Evolutionary conservation across 2,329 filamentous ascomycete species (phyloP).

Genomic region (Aureobasidium zeae): DNA sequence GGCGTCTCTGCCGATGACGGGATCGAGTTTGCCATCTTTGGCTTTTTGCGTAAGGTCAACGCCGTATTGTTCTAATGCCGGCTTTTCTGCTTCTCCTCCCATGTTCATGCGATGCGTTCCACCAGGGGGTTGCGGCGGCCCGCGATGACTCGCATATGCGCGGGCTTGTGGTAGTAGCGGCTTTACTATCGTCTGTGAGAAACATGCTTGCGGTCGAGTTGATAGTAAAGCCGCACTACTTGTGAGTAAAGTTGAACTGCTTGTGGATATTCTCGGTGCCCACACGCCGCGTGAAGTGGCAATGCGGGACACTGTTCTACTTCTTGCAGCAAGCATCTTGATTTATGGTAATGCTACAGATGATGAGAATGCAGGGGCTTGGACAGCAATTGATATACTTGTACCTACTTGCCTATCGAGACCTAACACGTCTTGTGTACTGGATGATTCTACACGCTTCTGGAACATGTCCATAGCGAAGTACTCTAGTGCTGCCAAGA

Average conservation of each 20-base stretch:
- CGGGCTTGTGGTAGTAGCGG: constrained; percentile 28
- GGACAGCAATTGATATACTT: constrained; percentile 11
- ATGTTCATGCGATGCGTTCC: constrained; percentile 93
- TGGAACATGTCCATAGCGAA: constrained; percentile 10
- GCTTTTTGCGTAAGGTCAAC: constrained; percentile 81
- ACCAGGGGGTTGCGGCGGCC: constrained; percentile 82
- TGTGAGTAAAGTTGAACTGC: background rate
- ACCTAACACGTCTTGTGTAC: too few species aligned
- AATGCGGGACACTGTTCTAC: constrained; percentile 6
- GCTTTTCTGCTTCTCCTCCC: constrained; percentile 64
- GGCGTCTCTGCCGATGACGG: constrained; percentile 83
- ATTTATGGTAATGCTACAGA: background rate
- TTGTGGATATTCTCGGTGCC: too few species aligned
- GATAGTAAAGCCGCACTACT: too few species aligned
- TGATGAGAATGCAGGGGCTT: background rate
- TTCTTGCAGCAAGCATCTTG: constrained; percentile 15
- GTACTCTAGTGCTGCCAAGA: constrained; percentile 3
- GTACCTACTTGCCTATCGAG: background rate
- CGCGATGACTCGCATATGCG: constrained; percentile 40
- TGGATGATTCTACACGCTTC: constrained; percentile 13
- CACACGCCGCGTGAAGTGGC: constrained; percentile 1
- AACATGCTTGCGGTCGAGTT: too few species aligned
- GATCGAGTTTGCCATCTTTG: constrained; percentile 82
- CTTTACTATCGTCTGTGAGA: background rate
- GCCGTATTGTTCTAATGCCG: constrained; percentile 83